Evolutionary conservation across 2,329 filamentous ascomycete species (phyloP).

Genomic region (Stagonosporopsis rhizophila): DNA sequence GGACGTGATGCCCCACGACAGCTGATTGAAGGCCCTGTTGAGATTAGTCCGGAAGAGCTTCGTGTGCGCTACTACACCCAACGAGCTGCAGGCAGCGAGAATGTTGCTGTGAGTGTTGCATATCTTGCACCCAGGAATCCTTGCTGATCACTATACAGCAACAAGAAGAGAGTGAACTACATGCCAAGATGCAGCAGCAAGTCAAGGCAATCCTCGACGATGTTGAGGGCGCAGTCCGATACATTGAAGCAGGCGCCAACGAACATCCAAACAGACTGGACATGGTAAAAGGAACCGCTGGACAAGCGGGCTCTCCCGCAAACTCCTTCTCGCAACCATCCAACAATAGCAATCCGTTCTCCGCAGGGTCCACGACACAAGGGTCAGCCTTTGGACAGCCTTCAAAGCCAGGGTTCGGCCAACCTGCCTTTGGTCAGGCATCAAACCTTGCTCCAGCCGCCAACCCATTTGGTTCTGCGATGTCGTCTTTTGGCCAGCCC

Average conservation of each 20-base stretch:
- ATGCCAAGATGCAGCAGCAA: slow-evolving; percentile 69
- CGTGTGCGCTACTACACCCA: slow-evolving; percentile 74
- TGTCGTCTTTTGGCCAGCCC: slow-evolving; percentile 51
- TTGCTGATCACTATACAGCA: slow-evolving; percentile 56
- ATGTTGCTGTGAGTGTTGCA: slow-evolving; percentile 56
- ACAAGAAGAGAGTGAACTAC: slow-evolving; percentile 66
- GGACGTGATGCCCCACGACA: slow-evolving; percentile 78
- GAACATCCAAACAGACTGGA: slow-evolving; percentile 46
- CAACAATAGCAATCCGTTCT: slow-evolving; percentile 38
- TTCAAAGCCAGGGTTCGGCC: slow-evolving; percentile 44
- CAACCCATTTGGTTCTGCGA: not conserved
- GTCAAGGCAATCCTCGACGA: slow-evolving; percentile 75
- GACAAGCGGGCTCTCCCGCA: slow-evolving; percentile 18
- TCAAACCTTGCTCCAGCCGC: slow-evolving; percentile 44
- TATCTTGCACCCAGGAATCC: not conserved
- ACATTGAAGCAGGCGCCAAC: slow-evolving; percentile 47
- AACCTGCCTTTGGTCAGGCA: slow-evolving; percentile 48
- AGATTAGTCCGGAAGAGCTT: slow-evolving; percentile 90
- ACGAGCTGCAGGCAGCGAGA: slow-evolving; percentile 65
- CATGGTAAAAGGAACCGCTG: slow-evolving; percentile 34
- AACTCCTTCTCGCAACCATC: slow-evolving; percentile 39
- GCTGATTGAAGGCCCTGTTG: slow-evolving; percentile 81
- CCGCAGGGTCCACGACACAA: slow-evolving; percentile 28
- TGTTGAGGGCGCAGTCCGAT: slow-evolving; percentile 67
- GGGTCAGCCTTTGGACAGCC: slow-evolving; percentile 50